A percentile compares a stretch with the other conserved stretches of the same genome.
phyloP scores from a whole-genome alignment of 345 rosid species.

The Carallia pectinifolia region DNA sequence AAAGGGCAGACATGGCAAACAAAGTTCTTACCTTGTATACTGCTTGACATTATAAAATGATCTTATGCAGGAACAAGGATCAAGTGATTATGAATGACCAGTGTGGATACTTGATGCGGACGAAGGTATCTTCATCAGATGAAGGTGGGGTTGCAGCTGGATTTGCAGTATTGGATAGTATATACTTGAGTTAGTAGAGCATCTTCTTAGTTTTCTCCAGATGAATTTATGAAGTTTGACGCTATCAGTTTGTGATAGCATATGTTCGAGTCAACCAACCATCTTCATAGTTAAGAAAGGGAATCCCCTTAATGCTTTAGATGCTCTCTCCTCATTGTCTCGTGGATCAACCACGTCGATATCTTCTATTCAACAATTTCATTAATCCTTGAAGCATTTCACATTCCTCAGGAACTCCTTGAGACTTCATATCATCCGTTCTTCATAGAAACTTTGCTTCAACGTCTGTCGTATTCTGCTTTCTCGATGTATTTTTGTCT shows the following conservation, averaged over 20 bases:
- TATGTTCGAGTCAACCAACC: no score
- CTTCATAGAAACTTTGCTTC: no score
- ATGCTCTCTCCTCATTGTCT: no score
- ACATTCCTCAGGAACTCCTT: no score
- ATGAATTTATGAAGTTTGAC: background rate
- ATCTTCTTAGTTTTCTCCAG: conserved; percentile 2
- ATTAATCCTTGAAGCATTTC: no score
- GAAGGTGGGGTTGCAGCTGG: conserved; percentile 99
- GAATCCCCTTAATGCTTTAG: no score
- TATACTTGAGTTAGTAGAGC: conserved; percentile 60
- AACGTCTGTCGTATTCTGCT: no score
- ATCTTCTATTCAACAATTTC: no score
- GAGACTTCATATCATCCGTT: no score
- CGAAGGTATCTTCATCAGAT: conserved; percentile 77
- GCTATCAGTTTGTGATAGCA: background rate
- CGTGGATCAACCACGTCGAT: no score
- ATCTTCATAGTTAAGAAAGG: no score
- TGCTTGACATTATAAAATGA: background rate
- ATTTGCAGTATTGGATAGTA: conserved; percentile 86
- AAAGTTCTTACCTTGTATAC: background rate
- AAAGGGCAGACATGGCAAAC: background rate
- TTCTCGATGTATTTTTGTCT: no score
- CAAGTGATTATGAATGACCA: conserved; percentile 69
- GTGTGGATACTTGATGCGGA: conserved; percentile 84
- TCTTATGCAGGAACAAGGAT: conserved; percentile 71